Percentiles rank a stretch among this genome's conserved stretches.
These are phyloP conservation scores for Lotmaria passim DNA, from an alignment of 208 protist species.

Conservation along the genomic window DNA sequence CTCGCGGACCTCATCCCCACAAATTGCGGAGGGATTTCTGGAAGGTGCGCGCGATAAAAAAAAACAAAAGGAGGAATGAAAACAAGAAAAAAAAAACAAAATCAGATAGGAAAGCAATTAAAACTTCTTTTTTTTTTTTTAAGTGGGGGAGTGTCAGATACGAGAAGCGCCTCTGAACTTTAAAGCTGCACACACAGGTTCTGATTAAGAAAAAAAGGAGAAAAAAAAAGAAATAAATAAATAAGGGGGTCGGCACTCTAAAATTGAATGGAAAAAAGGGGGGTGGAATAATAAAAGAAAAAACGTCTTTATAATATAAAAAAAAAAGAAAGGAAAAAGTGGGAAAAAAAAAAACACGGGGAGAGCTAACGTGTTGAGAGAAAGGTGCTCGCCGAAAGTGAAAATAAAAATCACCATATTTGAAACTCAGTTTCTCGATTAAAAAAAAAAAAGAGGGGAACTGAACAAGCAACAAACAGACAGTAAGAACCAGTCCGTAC, in stretches of 20 bases:
- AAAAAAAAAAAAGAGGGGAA: too few relatives aligned
- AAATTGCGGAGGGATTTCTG: too few relatives aligned
- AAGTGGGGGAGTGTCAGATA: conserved; percentile 6
- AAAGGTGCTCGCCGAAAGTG: neutral
- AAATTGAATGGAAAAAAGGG: neutral
- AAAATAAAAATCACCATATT: conserved; percentile 11
- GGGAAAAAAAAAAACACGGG: too few relatives aligned
- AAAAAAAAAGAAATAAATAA: neutral
- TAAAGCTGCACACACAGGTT: neutral
- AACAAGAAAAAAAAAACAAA: neutral
- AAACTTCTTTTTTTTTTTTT: too few relatives aligned
- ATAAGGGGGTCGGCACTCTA: neutral
- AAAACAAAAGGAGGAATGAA: neutral
- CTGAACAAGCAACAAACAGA: too few relatives aligned
- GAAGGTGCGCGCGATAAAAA: neutral
- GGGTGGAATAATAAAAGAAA: conserved; percentile 2
- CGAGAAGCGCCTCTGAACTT: conserved; percentile 3
- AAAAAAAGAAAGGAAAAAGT: neutral
- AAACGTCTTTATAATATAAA: neutral
- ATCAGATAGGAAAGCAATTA: too few relatives aligned
- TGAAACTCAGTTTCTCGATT: too few relatives aligned
- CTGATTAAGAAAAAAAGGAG: neutral
- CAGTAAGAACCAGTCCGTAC: too few relatives aligned
- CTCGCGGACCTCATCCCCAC: too few relatives aligned
- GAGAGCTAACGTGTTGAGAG: too few relatives aligned